Conservation (phyloP, 345 rosid species). For the Arabis hirsuta region DNA sequence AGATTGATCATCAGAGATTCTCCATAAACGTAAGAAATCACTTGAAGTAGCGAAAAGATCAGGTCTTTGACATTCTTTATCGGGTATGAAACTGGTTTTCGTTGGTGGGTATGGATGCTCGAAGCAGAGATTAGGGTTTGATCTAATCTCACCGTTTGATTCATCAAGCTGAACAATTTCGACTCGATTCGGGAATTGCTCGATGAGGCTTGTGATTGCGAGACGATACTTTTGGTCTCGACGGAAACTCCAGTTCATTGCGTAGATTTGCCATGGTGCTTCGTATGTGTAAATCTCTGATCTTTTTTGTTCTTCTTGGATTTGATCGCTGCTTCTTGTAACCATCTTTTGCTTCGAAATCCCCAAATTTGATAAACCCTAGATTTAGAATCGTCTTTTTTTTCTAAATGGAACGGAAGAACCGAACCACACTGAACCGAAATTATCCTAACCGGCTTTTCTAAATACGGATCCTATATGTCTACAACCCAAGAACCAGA, state of each 20-base stretch:
- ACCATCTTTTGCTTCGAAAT: constrained; percentile 49
- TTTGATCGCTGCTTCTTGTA: constrained; percentile 65
- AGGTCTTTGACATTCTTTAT: constrained; percentile 80
- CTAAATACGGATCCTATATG: no score
- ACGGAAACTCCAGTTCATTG: constrained; percentile 97
- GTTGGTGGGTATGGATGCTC: constrained; percentile 93
- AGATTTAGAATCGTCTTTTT: no score
- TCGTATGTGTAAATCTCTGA: constrained; percentile 95
- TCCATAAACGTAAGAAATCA: constrained; percentile 91
- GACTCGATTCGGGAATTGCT: constrained; percentile 69
- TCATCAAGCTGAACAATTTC: constrained; percentile 97
- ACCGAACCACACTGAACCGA: no score
- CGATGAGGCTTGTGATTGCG: constrained; percentile 88
- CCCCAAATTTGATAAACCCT: constrained; percentile 27
- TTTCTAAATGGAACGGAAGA: no score
- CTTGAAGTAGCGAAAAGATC: constrained; percentile 89
- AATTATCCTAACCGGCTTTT: no score
- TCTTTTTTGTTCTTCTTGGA: constrained; percentile 72
- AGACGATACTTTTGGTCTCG: constrained; percentile 91
- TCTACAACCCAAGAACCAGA: no score
- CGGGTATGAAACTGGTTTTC: constrained; percentile 82
- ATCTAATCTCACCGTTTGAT: constrained; percentile 84
- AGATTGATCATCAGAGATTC: constrained; percentile 60
- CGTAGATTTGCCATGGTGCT: constrained; percentile 94
- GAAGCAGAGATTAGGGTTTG: constrained; percentile 73